Evolutionary conservation across 371 early-diverging fungal species (phyloP).

Genomic region (Actinomucor elegans): DNA sequence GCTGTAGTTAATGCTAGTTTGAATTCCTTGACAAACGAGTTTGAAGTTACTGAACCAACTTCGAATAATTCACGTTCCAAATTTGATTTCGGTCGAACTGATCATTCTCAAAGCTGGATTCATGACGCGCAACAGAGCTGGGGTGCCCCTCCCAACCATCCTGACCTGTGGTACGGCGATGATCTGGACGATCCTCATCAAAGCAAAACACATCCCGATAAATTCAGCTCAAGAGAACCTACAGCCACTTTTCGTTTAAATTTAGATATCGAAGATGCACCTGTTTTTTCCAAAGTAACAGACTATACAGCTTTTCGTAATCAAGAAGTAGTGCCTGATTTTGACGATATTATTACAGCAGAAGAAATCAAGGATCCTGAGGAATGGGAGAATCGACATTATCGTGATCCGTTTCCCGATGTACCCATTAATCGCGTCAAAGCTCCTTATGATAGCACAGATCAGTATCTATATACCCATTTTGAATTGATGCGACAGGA

Average conservation of each 20-base stretch:
- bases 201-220: neutral
- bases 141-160: conserved; percentile 1
- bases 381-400: conserved; percentile 5
- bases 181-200: neutral
- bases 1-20: conserved; percentile 20
- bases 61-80: conserved; percentile 4
- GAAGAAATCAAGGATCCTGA: conserved; percentile 13
- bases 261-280: conserved; percentile 27
- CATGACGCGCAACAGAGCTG: conserved; percentile 9
- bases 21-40: conserved; percentile 17
- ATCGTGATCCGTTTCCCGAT: conserved; percentile 26
- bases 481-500: conserved; percentile 68
- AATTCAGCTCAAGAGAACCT: conserved; percentile 5
- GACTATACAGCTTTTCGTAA: conserved; percentile 29
- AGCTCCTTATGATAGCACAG: conserved; percentile 48
- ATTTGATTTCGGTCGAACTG: conserved; percentile 10
- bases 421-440: conserved; percentile 56
- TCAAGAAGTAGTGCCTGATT: conserved; percentile 28
- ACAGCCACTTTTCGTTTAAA: conserved; percentile 24
- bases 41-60: conserved; percentile 7
- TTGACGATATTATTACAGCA: conserved; percentile 22
- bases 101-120: neutral
- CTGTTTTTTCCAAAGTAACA: conserved; percentile 23
- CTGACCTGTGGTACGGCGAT: neutral
- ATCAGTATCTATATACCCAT: conserved; percentile 64